Base-by-base conservation (phyloP, 2,329 filamentous ascomycete genomes). In the Myriosclerotinia duriaeana region DNA sequence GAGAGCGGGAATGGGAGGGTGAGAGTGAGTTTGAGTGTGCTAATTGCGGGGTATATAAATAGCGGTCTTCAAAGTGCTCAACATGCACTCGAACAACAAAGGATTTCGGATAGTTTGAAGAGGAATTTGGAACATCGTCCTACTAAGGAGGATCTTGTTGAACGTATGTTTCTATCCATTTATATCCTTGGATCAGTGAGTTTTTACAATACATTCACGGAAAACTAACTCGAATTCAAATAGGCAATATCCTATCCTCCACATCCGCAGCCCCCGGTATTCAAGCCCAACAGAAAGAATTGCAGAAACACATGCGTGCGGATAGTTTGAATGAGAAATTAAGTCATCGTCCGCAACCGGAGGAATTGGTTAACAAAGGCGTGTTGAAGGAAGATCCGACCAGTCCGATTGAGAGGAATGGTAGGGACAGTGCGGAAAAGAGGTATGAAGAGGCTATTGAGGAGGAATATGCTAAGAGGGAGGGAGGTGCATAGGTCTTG, bases 251-350 rank as follows among this genome's bases (percentile, higher is more conserved):
- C 77, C 87, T 97, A 36, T 91, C 91, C 36, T 87, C 88, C 66
- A 90, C 90, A 42, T 89, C 79, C 62, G 92, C 90, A 22, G 92
- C 93, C 0, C 93, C 93, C 0, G 85, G 89, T 2, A 82, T 97
- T 64, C 88, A 89, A 76, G 92, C 89, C 66, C 87, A 92, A 69
- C 92, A 95, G 78, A 89, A 86, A 75, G 91, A 96, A 81, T 87
- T 97, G 53, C 87, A 93, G 78, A 92, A 89, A 77, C 89, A 92
- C 78, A 97, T 97, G 93, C 86, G 90, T 17, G 90, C 88, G 68
- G 91, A 97, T 78, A 89, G 85, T 65, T 83, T 97, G 69, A 95
- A 96, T 78, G 92, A 96, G 75, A 93, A 93, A 78, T 87, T 97
- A 69, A 85, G 89, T 74, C 84, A 89, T 73, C 85, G 93, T 26